phyloP scores from a whole-genome alignment of 306 rosid genomes.

The Lathyrus tuberosus region DNA sequence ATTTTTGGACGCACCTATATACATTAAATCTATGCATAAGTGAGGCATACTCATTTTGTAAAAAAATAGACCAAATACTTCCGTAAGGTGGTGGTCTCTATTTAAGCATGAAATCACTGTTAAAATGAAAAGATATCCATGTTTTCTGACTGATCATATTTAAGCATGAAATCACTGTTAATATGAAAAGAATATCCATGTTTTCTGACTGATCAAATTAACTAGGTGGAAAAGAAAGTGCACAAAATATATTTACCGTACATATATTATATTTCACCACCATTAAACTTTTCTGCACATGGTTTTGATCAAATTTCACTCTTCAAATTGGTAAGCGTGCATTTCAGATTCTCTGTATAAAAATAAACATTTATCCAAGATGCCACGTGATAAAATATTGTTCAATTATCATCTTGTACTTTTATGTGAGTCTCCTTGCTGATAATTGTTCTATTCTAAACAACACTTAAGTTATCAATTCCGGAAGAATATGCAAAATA shows the following conservation, averaged over 20 bases:
- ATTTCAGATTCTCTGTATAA: constrained; percentile 13
- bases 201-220: background rate
- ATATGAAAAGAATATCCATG: constrained; percentile 2
- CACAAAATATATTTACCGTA: background rate
- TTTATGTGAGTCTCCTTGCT: background rate
- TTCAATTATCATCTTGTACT: constrained; percentile 29
- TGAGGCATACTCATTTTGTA: too few species aligned
- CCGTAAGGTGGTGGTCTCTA: too few species aligned
- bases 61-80: too few species aligned
- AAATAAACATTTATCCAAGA: background rate
- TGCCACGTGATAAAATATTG: constrained; percentile 18
- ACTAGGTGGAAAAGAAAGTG: background rate
- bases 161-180: background rate
- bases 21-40: too few species aligned
- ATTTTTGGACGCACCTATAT: too few species aligned
- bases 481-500: too few species aligned
- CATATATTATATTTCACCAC: constrained; percentile 21
- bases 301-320: constrained; percentile 25
- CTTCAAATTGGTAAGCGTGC: constrained; percentile 14
- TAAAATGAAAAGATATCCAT: background rate
- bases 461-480: background rate
- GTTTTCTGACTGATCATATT: background rate
- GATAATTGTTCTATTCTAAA: constrained; percentile 24
- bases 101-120: background rate
- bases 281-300: background rate